A percentile compares a stretch with the other conserved stretches of the same genome.
phyloP scores from a whole-genome alignment of 2,329 filamentous ascomycete genomes.

The Chaetoscypha palmicola region DNA sequence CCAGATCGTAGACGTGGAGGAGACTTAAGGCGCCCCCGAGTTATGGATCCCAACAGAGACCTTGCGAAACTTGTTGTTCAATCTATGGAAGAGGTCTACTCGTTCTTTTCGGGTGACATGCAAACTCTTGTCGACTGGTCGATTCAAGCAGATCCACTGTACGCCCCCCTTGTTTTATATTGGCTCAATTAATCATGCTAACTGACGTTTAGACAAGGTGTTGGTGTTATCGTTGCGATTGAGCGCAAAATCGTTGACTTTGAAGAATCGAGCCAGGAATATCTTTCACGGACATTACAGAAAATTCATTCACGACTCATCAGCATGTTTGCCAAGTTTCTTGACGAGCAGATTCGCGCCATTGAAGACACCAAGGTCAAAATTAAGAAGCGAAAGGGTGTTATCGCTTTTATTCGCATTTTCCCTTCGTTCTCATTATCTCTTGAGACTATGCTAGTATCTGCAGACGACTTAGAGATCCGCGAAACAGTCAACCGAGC shows the following conservation, averaged over 20 bases:
- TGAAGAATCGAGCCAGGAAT: slow-evolving; percentile 89
- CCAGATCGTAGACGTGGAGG: slow-evolving; percentile 64
- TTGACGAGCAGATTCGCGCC: slow-evolving; percentile 89
- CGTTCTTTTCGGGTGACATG: slow-evolving; percentile 72
- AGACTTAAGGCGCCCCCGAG: slow-evolving; percentile 65
- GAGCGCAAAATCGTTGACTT: slow-evolving; percentile 74
- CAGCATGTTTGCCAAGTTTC: slow-evolving; percentile 74
- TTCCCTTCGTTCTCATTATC: slow-evolving; percentile 82
- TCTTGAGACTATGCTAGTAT: slow-evolving; percentile 74
- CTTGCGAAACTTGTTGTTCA: slow-evolving; percentile 79
- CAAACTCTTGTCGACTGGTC: slow-evolving; percentile 80
- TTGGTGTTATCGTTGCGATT: slow-evolving; percentile 75
- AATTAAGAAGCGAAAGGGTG: slow-evolving; percentile 95
- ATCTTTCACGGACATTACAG: slow-evolving; percentile 70
- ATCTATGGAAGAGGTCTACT: slow-evolving; percentile 83
- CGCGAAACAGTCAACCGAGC: slow-evolving; percentile 76
- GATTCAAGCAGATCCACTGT: slow-evolving; percentile 72
- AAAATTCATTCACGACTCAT: slow-evolving; percentile 71
- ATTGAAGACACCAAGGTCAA: slow-evolving; percentile 99
- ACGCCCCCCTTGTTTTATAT: slow-evolving; percentile 36
- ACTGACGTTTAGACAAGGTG: slow-evolving; percentile 60
- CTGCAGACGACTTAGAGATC: slow-evolving; percentile 56
- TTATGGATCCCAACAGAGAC: slow-evolving; percentile 82
- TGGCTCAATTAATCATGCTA: slow-evolving; percentile 9
- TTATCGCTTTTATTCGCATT: slow-evolving; percentile 89